These are phyloP conservation scores for Hyaloscypha bicolor DNA, from an alignment of 495 filamentous ascomycete species.

Conservation along the genomic window DNA sequence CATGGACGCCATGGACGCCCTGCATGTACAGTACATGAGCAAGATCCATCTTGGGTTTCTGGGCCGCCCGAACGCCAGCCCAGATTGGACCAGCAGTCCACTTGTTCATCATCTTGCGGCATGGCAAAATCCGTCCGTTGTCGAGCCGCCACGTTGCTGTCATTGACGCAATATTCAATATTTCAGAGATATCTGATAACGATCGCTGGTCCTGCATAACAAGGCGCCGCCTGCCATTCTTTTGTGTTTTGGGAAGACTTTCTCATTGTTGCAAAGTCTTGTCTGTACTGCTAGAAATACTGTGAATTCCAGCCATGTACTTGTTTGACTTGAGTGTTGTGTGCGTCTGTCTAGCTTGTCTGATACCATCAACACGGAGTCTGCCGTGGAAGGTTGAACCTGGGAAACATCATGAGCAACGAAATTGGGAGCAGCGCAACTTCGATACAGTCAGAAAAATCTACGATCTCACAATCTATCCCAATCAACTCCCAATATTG, in stretches of 20 bases:
- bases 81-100: constrained; percentile 13
- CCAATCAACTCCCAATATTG: constrained; percentile 43
- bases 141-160: constrained; percentile 32
- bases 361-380: constrained; percentile 24
- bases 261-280: constrained; percentile 9
- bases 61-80: neutral
- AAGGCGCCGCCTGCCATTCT: constrained; percentile 16
- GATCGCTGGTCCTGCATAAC: constrained; percentile 16
- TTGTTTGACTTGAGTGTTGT: constrained; percentile 25
- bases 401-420: neutral
- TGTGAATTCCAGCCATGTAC: constrained; percentile 23
- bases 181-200: constrained; percentile 18
- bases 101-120: constrained; percentile 8
- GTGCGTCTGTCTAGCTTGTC: constrained; percentile 24
- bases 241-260: neutral
- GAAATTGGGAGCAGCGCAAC: constrained; percentile 35
- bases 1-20: constrained; percentile 31
- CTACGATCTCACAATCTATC: constrained; percentile 45
- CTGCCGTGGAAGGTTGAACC: constrained; percentile 10
- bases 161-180: constrained; percentile 19
- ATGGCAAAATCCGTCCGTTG: constrained; percentile 15
- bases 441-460: constrained; percentile 40
- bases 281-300: constrained; percentile 7
- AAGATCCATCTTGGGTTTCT: neutral
- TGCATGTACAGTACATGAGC: constrained; percentile 5